Percentiles rank a stretch among this genome's conserved stretches.
phyloP scores from a whole-genome alignment of 73 alveolate species.

The Paramecium caudatum region DNA sequence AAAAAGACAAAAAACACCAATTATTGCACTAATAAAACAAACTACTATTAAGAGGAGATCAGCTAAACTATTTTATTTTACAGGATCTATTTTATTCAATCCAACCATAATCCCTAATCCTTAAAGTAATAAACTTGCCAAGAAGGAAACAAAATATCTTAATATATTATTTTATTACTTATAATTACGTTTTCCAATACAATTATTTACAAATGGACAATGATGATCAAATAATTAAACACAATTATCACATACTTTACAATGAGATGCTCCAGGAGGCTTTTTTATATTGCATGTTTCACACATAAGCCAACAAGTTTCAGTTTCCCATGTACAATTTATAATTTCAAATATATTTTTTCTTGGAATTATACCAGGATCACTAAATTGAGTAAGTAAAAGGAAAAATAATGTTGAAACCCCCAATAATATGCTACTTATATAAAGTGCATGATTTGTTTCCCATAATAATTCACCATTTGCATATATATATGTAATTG shows the following conservation, averaged over 20 bases:
- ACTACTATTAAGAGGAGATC: neutral
- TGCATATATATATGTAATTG: neutral
- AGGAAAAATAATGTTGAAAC: slow-evolving; percentile 29
- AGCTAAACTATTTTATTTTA: neutral
- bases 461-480: slow-evolving; percentile 18
- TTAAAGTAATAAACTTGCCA: neutral
- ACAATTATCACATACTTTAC: slow-evolving; percentile 87
- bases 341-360: slow-evolving; percentile 31
- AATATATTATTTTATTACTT: slow-evolving; percentile 10
- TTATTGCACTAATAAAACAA: neutral
- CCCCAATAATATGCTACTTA: neutral
- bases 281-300: slow-evolving; percentile 80
- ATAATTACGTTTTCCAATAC: slow-evolving; percentile 86
- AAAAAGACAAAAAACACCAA: slow-evolving; percentile 27
- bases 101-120: neutral
- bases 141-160: slow-evolving; percentile 45
- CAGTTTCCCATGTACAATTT: neutral
- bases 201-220: slow-evolving; percentile 91
- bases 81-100: neutral
- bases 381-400: slow-evolving; percentile 15
- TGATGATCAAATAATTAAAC: slow-evolving; percentile 88
- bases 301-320: slow-evolving; percentile 78
- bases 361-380: slow-evolving; percentile 65
- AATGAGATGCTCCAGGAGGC: slow-evolving; percentile 88
- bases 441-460: slow-evolving; percentile 61